These are phyloP conservation scores for Coemansia sp. DNA, from an alignment of 192 early-diverging fungal species.

Conservation along the genomic window DNA sequence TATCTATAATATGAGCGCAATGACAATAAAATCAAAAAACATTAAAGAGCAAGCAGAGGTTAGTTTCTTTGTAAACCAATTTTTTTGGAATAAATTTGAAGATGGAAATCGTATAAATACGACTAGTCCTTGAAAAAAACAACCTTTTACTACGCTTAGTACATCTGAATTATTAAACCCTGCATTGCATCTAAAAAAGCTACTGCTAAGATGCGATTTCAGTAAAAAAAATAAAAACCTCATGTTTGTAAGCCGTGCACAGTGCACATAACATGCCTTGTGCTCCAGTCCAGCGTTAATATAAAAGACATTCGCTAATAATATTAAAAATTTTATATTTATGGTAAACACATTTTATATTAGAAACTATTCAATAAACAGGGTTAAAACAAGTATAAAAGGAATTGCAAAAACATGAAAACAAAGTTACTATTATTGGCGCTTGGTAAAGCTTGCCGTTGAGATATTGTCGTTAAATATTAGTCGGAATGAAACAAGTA, in stretches of 20 bases:
- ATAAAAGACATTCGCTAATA: background rate
- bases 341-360: background rate
- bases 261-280: too few relatives aligned
- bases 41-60: too few relatives aligned
- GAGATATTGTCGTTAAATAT: background rate
- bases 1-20: background rate
- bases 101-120: background rate
- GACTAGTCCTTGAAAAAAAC: too few relatives aligned
- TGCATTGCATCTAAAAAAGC: too few relatives aligned
- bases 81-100: background rate
- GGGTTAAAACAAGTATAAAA: slow-evolving; percentile 2
- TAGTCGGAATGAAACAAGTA: background rate
- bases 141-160: too few relatives aligned
- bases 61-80: background rate
- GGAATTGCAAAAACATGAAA: background rate
- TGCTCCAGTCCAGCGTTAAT: background rate
- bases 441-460: background rate
- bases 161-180: too few relatives aligned
- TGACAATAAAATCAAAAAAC: background rate
- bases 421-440: background rate
- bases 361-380: slow-evolving; percentile 7
- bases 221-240: too few relatives aligned
- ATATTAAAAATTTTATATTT: too few relatives aligned
- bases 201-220: too few relatives aligned
- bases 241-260: too few relatives aligned